phyloP scores from a whole-genome alignment of 2,329 filamentous ascomycete genomes.

The Cercospora zeae-maydis region DNA sequence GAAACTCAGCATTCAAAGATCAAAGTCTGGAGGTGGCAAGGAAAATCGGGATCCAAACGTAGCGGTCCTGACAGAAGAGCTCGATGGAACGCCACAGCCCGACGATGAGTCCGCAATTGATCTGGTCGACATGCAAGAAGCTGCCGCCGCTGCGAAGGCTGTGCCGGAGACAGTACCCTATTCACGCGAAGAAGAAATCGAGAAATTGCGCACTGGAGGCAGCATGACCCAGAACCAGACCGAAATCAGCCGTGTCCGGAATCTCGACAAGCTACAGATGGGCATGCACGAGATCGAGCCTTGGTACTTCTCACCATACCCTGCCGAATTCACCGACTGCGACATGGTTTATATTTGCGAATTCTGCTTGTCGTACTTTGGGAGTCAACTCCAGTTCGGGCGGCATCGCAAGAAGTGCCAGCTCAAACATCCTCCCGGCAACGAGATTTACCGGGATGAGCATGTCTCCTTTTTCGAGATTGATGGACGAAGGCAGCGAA shows the following conservation, averaged over 20 bases:
- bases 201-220: conserved; percentile 87
- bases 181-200: conserved; percentile 85
- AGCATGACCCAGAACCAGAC: conserved; percentile 99
- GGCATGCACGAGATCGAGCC: conserved; percentile 88
- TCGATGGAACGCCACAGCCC: conserved; percentile 48
- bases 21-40: conserved; percentile 57
- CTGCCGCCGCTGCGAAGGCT: conserved; percentile 53
- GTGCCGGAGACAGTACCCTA: conserved; percentile 52
- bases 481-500: conserved; percentile 86
- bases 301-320: conserved; percentile 99
- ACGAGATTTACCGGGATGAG: conserved; percentile 96
- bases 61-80: conserved; percentile 45
- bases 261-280: conserved; percentile 91
- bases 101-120: conserved; percentile 54
- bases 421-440: conserved; percentile 87
- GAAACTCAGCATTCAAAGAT: conserved; percentile 44
- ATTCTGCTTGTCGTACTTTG: conserved; percentile 91
- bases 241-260: conserved; percentile 92
- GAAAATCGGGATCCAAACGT: conserved; percentile 54
- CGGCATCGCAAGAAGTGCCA: conserved; percentile 88
- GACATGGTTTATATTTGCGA: conserved; percentile 96
- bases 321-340: conserved; percentile 78
- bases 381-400: conserved; percentile 73
- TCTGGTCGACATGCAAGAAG: conserved; percentile 51
- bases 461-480: conserved; percentile 96